A percentile compares a stretch with the other conserved stretches of the same genome.
These are phyloP conservation scores for Macrocybe gigantea DNA, from an alignment of 768 basidiomycete genomes.

Conservation along the genomic window DNA sequence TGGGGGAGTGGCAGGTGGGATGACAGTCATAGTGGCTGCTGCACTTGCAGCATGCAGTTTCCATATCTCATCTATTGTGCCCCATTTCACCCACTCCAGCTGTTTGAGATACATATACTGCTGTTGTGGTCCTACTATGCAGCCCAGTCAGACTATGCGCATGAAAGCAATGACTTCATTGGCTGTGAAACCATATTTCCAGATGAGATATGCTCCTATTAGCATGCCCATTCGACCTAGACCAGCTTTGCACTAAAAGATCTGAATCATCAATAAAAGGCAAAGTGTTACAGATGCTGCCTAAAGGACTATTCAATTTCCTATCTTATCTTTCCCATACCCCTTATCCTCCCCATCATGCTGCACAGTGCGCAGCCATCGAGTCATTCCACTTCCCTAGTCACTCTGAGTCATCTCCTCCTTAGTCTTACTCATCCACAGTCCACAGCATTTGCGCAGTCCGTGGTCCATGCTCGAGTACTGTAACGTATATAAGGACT, in stretches of 20 bases:
- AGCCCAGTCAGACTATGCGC: conserved; percentile 96
- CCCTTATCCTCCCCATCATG: no score
- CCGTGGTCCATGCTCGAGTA: no score
- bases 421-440: no score
- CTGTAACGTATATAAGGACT: no score
- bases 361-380: no score
- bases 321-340: no score
- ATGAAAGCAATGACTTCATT: conserved; percentile 96
- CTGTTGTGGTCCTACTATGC: conserved; percentile 87
- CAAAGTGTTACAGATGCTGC: no score
- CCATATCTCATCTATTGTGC: conserved; percentile 75
- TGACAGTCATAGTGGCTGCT: conserved; percentile 35
- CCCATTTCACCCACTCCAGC: conserved; percentile 90
- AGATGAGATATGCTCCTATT: conserved; percentile 96
- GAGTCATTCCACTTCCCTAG: no score
- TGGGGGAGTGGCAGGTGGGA: conserved; percentile 76
- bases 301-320: no score
- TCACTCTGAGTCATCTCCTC: no score
- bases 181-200: conserved; percentile 97
- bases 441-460: no score
- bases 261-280: conserved; percentile 14
- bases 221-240: conserved; percentile 94
- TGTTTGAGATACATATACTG: conserved; percentile 96
- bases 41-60: conserved; percentile 37
- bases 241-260: conserved; percentile 85